Base-by-base conservation (phyloP, 768 basidiomycete genomes). In the Cyathus striatus region DNA sequence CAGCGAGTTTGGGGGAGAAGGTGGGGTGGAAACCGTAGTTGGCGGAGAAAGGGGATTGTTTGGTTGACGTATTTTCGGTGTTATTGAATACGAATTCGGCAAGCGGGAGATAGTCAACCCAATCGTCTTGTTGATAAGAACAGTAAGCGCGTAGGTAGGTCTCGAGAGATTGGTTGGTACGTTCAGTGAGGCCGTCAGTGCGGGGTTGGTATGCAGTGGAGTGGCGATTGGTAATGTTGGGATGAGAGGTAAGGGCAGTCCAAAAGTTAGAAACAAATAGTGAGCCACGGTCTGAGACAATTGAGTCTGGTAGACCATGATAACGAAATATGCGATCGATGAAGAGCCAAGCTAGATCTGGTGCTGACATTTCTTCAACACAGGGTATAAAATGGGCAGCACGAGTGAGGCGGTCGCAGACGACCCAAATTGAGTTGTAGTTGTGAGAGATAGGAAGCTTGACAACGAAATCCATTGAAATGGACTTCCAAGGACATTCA, bases 51-150 rank as follows among this genome's bases (percentile, higher is more conserved):
- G 66, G 70, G 12, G 65, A 56, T 38, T 57, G 49, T 23, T 55
- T 43, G 25, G 65, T 70, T 1, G 67, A 61, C 2, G 56, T 23
- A 40, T 64, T 64, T 3, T 46, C 43, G 22, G 49, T 26, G 36
- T 69, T 69, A 47, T 74, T 75, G 54, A 61, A 67, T 0, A 57
- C 48, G 46, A 74, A 73, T 48, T 73, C 64, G 5, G 65, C 64
- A 13, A 72, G 49, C 0, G 67, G 58, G 0, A 74, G 55, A 26
- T 58, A 61, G 16, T 67, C 60, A 3, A 59, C 59, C 70, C 69
- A 73, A 43, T 73, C 54, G 41, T 72, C 65, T 43, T 73, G 73
- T 20, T 69, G 61, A 30, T 66, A 66, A 0, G 53, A 60, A 40
- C 43, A 50, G 38, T 63, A 70, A 23, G 56, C 46, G 9, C 58